A percentile compares a stretch with the other conserved stretches of the same genome.
These are phyloP conservation scores for Boletus rex-veris DNA, from an alignment of 768 basidiomycete species.

Conservation along the genomic window DNA sequence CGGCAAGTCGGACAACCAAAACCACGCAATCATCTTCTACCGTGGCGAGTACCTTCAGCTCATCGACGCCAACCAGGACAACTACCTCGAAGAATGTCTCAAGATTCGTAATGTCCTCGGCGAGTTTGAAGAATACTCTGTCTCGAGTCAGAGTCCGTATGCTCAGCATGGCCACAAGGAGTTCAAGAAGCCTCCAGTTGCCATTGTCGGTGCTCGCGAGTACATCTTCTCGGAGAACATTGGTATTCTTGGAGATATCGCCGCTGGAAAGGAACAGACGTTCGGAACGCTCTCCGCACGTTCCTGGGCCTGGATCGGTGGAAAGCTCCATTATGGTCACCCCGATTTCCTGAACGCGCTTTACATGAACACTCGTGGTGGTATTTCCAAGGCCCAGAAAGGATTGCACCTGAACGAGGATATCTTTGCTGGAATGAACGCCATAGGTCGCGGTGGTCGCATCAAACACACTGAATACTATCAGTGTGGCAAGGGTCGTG, in stretches of 20 bases:
- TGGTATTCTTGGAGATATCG: constrained; percentile 96
- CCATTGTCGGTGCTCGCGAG: constrained; percentile 97
- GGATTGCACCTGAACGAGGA: constrained; percentile 99
- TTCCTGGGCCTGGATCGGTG: constrained; percentile 95
- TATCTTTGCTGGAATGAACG: constrained; percentile 99
- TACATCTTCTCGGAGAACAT: constrained; percentile 99
- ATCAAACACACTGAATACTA: constrained; percentile 99
- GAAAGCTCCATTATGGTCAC: constrained; percentile 98
- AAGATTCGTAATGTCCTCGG: constrained; percentile 98
- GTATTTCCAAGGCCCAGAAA: constrained; percentile 98
- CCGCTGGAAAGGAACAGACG: constrained; percentile 99
- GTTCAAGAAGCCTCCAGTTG: constrained; percentile 84
- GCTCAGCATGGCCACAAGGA: constrained; percentile 86
- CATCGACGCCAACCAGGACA: constrained; percentile 99
- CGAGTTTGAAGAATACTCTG: constrained; percentile 92
- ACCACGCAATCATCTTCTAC: constrained; percentile 99
- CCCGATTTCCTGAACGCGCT: constrained; percentile 98
- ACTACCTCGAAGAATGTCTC: constrained; percentile 98
- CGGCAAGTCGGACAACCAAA: constrained; percentile 99
- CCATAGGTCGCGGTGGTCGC: constrained; percentile 91
- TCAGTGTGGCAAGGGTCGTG: constrained; percentile 98
- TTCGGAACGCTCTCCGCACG: constrained; percentile 98
- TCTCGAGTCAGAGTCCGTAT: constrained; percentile 88
- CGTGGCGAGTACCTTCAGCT: constrained; percentile 99
- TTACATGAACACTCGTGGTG: constrained; percentile 98